Evolutionary conservation across 2,329 filamentous ascomycete genomes (phyloP).

Genomic region (Fusarium multiceps): DNA sequence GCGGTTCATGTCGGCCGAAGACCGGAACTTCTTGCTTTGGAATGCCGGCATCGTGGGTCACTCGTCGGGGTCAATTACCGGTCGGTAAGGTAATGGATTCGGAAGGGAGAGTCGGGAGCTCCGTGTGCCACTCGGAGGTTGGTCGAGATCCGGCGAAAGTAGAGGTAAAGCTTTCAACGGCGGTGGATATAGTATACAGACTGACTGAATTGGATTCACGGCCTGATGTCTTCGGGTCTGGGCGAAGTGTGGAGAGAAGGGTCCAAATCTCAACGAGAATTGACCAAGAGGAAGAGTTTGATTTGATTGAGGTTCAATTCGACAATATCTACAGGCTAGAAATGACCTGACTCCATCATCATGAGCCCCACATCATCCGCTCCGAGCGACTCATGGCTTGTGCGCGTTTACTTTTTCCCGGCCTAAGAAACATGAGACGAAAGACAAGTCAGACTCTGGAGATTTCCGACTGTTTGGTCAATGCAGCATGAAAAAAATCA

Average conservation of each 20-base stretch:
- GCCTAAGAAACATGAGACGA: background rate
- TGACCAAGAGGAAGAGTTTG: conserved; percentile 30
- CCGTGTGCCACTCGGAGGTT: conserved; percentile 11
- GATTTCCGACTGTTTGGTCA: conserved; percentile 1
- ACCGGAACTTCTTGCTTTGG: conserved; percentile 76
- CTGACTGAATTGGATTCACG: background rate
- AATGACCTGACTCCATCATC: conserved; percentile 31
- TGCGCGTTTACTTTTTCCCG: conserved; percentile 42
- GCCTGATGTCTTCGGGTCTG: background rate
- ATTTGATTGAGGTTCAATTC: conserved; percentile 19
- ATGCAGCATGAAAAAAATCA: conserved; percentile 7
- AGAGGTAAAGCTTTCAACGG: conserved; percentile 5
- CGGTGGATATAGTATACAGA: conserved; percentile 17
- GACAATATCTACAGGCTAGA: conserved; percentile 7
- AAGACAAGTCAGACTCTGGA: background rate
- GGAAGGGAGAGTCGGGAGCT: conserved; percentile 12
- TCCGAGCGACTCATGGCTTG: conserved; percentile 13
- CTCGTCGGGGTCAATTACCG: background rate
- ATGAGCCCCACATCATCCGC: conserved; percentile 12
- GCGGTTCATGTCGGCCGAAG: conserved; percentile 72
- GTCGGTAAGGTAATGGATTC: conserved; percentile 8
- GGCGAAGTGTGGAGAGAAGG: background rate
- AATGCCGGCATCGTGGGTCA: conserved; percentile 62
- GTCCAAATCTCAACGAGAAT: background rate
- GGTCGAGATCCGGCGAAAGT: background rate